phyloP scores from a whole-genome alignment of 768 basidiomycete species.

The Leccinum subtestaceum region DNA sequence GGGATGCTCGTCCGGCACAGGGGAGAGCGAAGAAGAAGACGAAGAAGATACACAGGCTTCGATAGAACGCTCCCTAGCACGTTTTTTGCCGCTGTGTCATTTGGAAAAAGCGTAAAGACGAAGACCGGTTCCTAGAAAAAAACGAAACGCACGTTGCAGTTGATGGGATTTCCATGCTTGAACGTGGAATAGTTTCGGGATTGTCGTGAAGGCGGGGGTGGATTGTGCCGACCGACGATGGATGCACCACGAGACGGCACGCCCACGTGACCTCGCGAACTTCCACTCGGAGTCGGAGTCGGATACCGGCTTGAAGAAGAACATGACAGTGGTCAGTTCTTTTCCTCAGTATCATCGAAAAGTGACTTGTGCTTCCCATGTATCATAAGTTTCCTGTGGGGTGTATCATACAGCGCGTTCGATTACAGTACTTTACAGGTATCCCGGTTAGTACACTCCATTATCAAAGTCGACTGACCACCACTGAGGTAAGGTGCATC shows the following conservation, averaged over 20 bases:
- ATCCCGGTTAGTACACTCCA: no score
- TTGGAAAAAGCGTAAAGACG: not conserved
- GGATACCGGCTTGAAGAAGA: no score
- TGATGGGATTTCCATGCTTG: conserved; percentile 9
- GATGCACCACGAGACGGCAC: conserved; percentile 10
- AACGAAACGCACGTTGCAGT: conserved; percentile 28
- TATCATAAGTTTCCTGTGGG: no score
- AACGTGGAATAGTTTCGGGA: not conserved
- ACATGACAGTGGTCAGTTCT: no score
- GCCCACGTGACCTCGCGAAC: not conserved
- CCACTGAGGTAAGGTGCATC: no score
- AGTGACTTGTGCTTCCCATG: no score
- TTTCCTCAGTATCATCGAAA: no score
- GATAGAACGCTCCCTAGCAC: conserved; percentile 32
- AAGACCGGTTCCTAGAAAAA: not conserved
- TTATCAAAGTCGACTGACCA: no score
- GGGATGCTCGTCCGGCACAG: conserved; percentile 29
- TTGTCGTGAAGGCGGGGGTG: conserved; percentile 1
- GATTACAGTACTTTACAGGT: no score
- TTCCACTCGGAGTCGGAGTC: no score
- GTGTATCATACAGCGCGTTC: no score
- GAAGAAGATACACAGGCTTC: conserved; percentile 18
- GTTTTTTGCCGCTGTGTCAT: conserved; percentile 47
- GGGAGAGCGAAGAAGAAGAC: conserved; percentile 36
- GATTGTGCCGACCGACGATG: conserved; percentile 9